Evolutionary conservation across 179 eudicot genomes (phyloP), one percentile per base, ranked within the genome.

Genomic region (Silene vulgaris): DNA sequence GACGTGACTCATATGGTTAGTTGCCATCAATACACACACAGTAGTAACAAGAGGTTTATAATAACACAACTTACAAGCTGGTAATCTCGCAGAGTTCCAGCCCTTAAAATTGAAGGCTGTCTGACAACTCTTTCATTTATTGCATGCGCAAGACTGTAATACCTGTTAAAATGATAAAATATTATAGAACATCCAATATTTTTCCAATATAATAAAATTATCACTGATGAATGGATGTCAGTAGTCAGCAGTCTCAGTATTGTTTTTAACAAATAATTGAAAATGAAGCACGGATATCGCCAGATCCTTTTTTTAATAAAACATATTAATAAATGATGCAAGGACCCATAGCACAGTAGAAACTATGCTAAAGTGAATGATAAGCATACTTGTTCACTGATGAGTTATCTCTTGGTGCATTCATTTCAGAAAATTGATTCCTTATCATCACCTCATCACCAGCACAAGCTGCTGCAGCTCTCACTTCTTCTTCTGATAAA

Each of bases 71-170:
- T 78, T 81, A 95, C 99, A 89, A 95, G 96, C 85, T 95, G 99
- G 88, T 95, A 95, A 77, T 95, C 99, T 78, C 99, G 87, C 73
- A 95, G 79, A 32, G 96, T 95, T 84, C 99, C 99, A 75, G 86
- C 90, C 79, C 92, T 86, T 75, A 95, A 79, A 91, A 89, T 92
- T 21, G 99, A 95, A 61, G 99, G 97, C 79, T 93, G 99, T 81
- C 96, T 85, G 14, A 77, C 76, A 78, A 96, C 97, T 82, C 89
- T 90, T 81, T 96, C 99, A 84, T 85, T 96, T 73, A 96, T 97
- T 78, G 97, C 99, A 86, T 96, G 99, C n/a, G 99, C 97, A 80
- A 96, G 99, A 77, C 78, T 86, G 82, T 96, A 96, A 80, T 96
- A 96, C 87, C 99, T 96, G 88, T 62, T 14, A 74, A 77, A 82